Conservation (phyloP, 73 alveolate species). For the Loxodes magnus region DNA sequence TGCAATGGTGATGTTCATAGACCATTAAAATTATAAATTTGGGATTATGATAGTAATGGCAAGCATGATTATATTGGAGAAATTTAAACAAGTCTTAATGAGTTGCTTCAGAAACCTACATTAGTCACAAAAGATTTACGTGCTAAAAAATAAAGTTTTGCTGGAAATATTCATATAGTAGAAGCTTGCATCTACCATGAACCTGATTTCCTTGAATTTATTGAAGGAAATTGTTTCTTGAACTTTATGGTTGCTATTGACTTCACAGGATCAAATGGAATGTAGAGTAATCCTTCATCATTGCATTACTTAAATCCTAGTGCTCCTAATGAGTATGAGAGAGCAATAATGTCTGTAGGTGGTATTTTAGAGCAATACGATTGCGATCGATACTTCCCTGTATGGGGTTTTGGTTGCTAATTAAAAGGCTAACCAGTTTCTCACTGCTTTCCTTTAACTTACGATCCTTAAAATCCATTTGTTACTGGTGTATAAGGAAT, state of each 20-base stretch:
- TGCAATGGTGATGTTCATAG: slow-evolving; percentile 32
- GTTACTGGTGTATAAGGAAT: slow-evolving; percentile 47
- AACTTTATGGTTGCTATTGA: slow-evolving; percentile 74
- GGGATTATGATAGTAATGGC: slow-evolving; percentile 38
- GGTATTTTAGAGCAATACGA: slow-evolving; percentile 64
- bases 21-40: slow-evolving; percentile 44
- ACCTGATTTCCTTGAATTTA: slow-evolving; percentile 47
- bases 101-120: slow-evolving; percentile 20
- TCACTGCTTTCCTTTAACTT: slow-evolving; percentile 82
- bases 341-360: slow-evolving; percentile 66
- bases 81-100: slow-evolving; percentile 18
- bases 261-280: slow-evolving; percentile 85
- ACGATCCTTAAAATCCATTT: slow-evolving; percentile 44
- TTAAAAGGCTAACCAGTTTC: too few species aligned
- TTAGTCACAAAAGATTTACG: slow-evolving; percentile 19
- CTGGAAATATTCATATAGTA: too few species aligned
- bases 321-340: slow-evolving; percentile 57
- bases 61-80: slow-evolving; percentile 51
- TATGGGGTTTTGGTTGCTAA: slow-evolving; percentile 97
- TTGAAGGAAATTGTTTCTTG: slow-evolving; percentile 60
- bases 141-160: slow-evolving; percentile 14
- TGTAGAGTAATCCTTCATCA: slow-evolving; percentile 30
- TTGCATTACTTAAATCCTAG: slow-evolving; percentile 26
- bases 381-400: slow-evolving; percentile 59
- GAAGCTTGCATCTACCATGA: too few species aligned